phyloP scores from a whole-genome alignment of 2,329 filamentous ascomycete species.

The Endocalyx cinctus region DNA sequence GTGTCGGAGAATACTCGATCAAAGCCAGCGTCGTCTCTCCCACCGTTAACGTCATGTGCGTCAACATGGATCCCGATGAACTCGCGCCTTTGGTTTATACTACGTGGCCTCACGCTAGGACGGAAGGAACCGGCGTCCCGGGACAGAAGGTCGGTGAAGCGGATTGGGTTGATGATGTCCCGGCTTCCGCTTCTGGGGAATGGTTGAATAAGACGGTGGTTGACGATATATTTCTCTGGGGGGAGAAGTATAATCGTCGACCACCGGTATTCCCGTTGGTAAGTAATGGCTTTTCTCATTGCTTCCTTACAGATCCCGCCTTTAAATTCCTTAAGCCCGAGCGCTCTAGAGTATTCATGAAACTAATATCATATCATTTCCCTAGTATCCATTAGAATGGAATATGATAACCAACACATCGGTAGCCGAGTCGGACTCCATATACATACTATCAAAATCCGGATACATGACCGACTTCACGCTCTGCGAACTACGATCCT shows the following conservation, averaged over 20 bases:
- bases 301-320: too few relatives aligned
- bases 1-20: slow-evolving; percentile 65
- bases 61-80: slow-evolving; percentile 56
- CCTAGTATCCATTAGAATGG: slow-evolving; percentile 51
- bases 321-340: too few relatives aligned
- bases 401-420: slow-evolving; percentile 63
- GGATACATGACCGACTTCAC: slow-evolving; percentile 46
- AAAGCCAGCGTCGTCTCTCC: slow-evolving; percentile 67
- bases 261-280: slow-evolving; percentile 49
- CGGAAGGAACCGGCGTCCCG: slow-evolving; percentile 27
- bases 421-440: slow-evolving; percentile 38
- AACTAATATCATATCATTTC: too few relatives aligned
- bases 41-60: slow-evolving; percentile 68
- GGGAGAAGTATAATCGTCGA: slow-evolving; percentile 41
- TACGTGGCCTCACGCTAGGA: slow-evolving; percentile 47
- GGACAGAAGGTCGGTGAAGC: slow-evolving; percentile 28
- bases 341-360: too few relatives aligned
- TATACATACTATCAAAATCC: slow-evolving; percentile 62
- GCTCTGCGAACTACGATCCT: slow-evolving; percentile 63
- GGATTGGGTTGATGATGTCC: slow-evolving; percentile 37
- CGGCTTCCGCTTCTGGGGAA: slow-evolving; percentile 23
- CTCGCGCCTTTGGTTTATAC: slow-evolving; percentile 62
- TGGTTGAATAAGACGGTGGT: slow-evolving; percentile 56
- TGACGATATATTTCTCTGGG: slow-evolving; percentile 69
- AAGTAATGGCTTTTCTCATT: slow-evolving; percentile 31